phyloP scores from a whole-genome alignment of 768 basidiomycete genomes.

The Coprinopsis marcescibilis region DNA sequence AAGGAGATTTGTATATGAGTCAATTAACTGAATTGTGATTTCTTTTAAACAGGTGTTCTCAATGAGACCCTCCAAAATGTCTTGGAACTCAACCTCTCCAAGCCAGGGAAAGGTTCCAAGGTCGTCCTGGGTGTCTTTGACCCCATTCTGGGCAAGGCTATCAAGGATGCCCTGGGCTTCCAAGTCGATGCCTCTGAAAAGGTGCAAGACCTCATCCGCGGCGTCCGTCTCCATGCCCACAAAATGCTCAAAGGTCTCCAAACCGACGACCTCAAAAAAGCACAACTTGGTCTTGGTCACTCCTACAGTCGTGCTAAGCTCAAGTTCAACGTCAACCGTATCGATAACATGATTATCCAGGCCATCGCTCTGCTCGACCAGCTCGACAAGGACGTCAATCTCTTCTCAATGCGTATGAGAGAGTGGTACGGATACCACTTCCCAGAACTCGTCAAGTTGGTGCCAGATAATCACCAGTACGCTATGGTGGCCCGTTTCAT shows the following conservation, averaged over 20 bases:
- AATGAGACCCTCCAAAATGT: conserved; percentile 80
- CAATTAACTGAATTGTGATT: neutral
- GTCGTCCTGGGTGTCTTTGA: conserved; percentile 81
- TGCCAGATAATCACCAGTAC: conserved; percentile 92
- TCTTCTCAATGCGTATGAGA: conserved; percentile 95
- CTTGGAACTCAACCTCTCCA: conserved; percentile 82
- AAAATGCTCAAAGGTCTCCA: conserved; percentile 88
- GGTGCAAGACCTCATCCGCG: conserved; percentile 82
- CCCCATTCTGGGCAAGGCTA: conserved; percentile 63
- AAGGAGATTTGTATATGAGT: neutral
- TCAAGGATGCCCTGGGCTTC: conserved; percentile 67
- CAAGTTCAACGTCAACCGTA: conserved; percentile 94
- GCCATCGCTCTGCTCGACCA: conserved; percentile 98
- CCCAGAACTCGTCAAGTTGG: conserved; percentile 90
- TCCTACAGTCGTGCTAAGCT: conserved; percentile 96
- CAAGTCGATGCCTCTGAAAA: conserved; percentile 79
- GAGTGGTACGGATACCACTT: conserved; percentile 99
- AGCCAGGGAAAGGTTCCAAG: conserved; percentile 61
- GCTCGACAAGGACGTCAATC: conserved; percentile 98
- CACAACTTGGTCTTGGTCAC: conserved; percentile 95
- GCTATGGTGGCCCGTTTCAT: conserved; percentile 82
- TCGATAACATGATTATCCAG: conserved; percentile 99
- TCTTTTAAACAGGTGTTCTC: conserved; percentile 55
- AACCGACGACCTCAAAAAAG: conserved; percentile 81
- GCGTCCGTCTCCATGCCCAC: conserved; percentile 85